Evolutionary conservation across 345 rosid genomes (phyloP).

Genomic region (Salix purpurea): DNA sequence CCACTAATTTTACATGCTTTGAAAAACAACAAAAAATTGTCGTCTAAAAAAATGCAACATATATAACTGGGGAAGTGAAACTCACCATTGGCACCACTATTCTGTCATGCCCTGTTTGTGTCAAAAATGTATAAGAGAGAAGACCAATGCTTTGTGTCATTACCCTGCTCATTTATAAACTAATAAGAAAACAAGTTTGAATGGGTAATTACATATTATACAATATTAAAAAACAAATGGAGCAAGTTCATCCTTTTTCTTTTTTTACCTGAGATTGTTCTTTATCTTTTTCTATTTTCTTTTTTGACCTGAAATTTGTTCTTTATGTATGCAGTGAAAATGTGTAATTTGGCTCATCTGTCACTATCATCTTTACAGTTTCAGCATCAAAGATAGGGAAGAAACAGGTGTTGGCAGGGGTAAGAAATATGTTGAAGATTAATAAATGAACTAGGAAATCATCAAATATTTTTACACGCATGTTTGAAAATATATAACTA

Average conservation of each 20-base stretch:
- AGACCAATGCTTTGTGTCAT: conserved; percentile 83
- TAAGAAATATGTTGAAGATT: neutral
- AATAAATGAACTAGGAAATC: neutral
- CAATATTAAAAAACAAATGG: neutral
- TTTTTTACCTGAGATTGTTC: too few relatives aligned
- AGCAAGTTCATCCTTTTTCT: too few relatives aligned
- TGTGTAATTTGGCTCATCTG: neutral
- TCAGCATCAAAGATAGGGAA: neutral
- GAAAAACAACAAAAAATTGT: neutral
- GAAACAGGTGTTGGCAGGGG: neutral
- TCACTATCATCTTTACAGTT: neutral
- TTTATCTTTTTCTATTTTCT: too few relatives aligned
- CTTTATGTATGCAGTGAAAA: neutral
- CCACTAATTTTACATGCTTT: neutral
- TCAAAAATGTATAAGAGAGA: conserved; percentile 82
- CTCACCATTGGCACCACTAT: conserved; percentile 95
- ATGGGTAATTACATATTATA: neutral
- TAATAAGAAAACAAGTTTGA: neutral
- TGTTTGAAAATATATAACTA: neutral
- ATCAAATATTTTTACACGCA: neutral
- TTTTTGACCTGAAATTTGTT: too few relatives aligned
- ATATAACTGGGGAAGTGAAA: conserved; percentile 12
- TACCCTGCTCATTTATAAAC: conserved; percentile 35
- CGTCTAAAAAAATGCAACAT: neutral
- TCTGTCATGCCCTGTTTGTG: conserved; percentile 63